A percentile compares a stretch with the other conserved stretches of the same genome.
phyloP scores from a whole-genome alignment of 106 monocot species.

The Dioscorea zingiberensis region DNA sequence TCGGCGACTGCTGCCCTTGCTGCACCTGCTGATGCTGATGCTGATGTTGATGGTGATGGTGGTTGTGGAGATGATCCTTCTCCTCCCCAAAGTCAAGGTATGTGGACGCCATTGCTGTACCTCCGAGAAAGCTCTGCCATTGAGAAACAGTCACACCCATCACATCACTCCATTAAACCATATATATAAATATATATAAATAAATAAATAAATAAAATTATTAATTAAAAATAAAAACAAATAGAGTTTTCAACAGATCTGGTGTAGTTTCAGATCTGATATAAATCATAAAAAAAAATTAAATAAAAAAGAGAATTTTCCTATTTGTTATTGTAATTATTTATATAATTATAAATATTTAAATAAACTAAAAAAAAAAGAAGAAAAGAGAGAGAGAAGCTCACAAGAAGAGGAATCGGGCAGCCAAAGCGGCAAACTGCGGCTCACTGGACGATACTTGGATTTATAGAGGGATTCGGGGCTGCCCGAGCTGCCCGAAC shows the following conservation, averaged over 20 bases:
- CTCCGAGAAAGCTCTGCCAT: neutral
- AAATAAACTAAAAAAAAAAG: neutral
- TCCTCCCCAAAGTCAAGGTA: conserved; percentile 18
- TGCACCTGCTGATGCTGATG: conserved; percentile 3
- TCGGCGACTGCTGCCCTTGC: conserved; percentile 16
- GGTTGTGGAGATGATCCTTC: neutral
- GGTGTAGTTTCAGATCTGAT: neutral
- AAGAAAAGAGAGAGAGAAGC: neutral
- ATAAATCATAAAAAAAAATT: neutral
- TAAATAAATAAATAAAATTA: neutral
- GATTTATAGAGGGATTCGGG: conserved; percentile 19
- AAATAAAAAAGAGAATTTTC: neutral
- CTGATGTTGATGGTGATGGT: conserved; percentile 4
- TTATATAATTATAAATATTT: neutral
- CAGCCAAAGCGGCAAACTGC: conserved; percentile 40
- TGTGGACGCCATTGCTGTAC: conserved; percentile 26
- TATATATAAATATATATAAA: neutral
- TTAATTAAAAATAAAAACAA: neutral
- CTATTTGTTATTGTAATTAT: neutral
- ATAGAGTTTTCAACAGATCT: neutral
- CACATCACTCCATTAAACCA: neutral
- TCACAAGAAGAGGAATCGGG: neutral
- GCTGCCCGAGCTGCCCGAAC: conserved; percentile 7
- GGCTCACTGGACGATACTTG: neutral
- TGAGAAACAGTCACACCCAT: neutral